phyloP scores from a whole-genome alignment of 2,329 filamentous ascomycete genomes.

The Aspergillus fumigatiaffinis region DNA sequence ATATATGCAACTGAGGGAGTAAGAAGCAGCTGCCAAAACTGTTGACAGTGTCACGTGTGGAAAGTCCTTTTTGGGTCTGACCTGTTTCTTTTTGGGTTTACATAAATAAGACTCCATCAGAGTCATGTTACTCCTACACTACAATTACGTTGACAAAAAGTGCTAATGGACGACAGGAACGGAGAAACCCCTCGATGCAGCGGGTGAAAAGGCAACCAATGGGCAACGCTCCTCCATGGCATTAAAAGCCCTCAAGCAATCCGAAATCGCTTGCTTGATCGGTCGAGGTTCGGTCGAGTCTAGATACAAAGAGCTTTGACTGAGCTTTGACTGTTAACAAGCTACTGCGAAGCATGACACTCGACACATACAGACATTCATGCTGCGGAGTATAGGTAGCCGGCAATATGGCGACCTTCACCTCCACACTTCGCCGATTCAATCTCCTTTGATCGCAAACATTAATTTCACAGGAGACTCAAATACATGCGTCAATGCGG shows the following conservation, averaged over 20 bases:
- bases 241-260: neutral
- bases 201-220: neutral
- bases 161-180: neutral
- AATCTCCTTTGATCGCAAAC: neutral
- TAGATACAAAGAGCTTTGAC: neutral
- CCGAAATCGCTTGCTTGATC: neutral
- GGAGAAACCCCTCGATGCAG: neutral
- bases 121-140: neutral
- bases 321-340: neutral
- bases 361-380: neutral
- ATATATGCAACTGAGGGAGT: constrained; percentile 1
- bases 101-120: neutral
- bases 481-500: neutral
- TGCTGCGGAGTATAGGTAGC: neutral
- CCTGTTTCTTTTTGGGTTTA: constrained; percentile 1
- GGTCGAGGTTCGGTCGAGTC: neutral
- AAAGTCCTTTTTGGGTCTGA: constrained; percentile 1
- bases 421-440: neutral
- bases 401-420: neutral
- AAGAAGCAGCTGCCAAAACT: constrained; percentile 9
- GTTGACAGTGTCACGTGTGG: constrained; percentile 20
- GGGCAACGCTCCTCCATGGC: neutral
- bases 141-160: neutral
- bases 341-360: neutral
- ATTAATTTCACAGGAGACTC: neutral